Conservation (phyloP, 2,329 filamentous ascomycete genomes). For the Xylariaceae sp. region DNA sequence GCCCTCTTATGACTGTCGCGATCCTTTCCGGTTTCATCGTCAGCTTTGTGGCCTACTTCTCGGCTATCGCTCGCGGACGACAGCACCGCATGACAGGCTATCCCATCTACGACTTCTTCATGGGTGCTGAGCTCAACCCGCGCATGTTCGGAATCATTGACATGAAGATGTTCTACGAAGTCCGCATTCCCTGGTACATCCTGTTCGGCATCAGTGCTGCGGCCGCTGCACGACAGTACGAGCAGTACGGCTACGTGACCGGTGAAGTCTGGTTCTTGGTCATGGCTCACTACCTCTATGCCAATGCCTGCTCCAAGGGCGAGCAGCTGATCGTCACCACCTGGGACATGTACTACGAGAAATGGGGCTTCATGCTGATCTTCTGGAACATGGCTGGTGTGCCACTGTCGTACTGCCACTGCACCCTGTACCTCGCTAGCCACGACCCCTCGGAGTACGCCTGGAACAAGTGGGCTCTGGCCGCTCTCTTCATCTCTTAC, state of each 20-base stretch:
- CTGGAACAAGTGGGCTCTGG: slow-evolving; percentile 66
- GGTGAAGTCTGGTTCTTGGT: slow-evolving; percentile 79
- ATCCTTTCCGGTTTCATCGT: slow-evolving; percentile 87
- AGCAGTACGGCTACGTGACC: slow-evolving; percentile 78
- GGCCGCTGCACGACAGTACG: slow-evolving; percentile 75
- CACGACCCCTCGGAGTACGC: slow-evolving; percentile 72
- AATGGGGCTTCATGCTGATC: slow-evolving; percentile 96
- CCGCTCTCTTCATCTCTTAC: slow-evolving; percentile 62
- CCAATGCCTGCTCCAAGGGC: slow-evolving; percentile 86
- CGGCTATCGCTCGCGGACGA: slow-evolving; percentile 71
- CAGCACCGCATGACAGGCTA: slow-evolving; percentile 90
- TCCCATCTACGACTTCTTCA: slow-evolving; percentile 86
- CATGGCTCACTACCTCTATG: slow-evolving; percentile 87
- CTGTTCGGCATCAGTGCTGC: slow-evolving; percentile 73
- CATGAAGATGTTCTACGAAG: slow-evolving; percentile 97
- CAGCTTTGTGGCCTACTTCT: slow-evolving; percentile 78
- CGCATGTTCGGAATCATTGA: slow-evolving; percentile 81
- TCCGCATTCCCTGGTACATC: slow-evolving; percentile 88
- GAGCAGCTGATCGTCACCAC: slow-evolving; percentile 87
- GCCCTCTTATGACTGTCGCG: slow-evolving; percentile 84
- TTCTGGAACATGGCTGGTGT: slow-evolving; percentile 96
- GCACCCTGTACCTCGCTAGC: slow-evolving; percentile 82
- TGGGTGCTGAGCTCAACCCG: slow-evolving; percentile 86
- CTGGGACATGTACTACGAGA: slow-evolving; percentile 97
- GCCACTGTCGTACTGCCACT: slow-evolving; percentile 88